These are phyloP conservation scores for Aurinia saxatilis DNA, from an alignment of 345 rosid species.

Conservation along the genomic window DNA sequence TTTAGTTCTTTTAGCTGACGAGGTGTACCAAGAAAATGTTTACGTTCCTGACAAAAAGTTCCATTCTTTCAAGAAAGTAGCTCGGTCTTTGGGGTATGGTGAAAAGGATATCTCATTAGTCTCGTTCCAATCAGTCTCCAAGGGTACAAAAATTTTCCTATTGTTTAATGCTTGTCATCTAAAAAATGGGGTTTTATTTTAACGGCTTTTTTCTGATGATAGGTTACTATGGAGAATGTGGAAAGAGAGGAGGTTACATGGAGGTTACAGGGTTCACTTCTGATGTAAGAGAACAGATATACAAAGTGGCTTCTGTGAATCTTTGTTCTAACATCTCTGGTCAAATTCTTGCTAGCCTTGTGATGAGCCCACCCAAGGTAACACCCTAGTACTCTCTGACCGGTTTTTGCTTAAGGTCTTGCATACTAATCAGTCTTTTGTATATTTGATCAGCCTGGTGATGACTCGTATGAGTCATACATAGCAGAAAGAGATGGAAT, in stretches of 20 bases:
- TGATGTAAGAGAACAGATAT: constrained; percentile 66
- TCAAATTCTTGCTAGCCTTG: constrained; percentile 81
- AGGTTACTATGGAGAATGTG: constrained; percentile 85
- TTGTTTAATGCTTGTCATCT: no score
- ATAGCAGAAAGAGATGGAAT: constrained; percentile 61
- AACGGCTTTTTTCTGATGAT: constrained; percentile 12
- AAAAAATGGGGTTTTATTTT: neutral
- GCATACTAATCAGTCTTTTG: neutral
- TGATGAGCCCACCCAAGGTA: constrained; percentile 89
- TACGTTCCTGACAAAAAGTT: no score
- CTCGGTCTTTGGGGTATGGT: no score
- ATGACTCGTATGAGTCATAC: constrained; percentile 56
- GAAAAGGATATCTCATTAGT: no score
- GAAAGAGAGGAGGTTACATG: constrained; percentile 81
- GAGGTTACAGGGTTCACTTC: constrained; percentile 63
- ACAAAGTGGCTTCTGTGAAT: constrained; percentile 79
- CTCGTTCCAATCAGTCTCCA: no score
- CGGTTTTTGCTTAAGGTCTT: no score
- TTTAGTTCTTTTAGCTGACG: no score
- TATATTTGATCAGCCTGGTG: constrained; percentile 47
- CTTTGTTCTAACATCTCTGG: constrained; percentile 78
- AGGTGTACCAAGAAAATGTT: no score
- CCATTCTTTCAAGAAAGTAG: no score
- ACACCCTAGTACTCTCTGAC: no score
- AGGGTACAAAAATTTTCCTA: no score